Evolutionary conservation across 2,329 filamentous ascomycete genomes (phyloP).

Genomic region (Fusarium fracticaudum): DNA sequence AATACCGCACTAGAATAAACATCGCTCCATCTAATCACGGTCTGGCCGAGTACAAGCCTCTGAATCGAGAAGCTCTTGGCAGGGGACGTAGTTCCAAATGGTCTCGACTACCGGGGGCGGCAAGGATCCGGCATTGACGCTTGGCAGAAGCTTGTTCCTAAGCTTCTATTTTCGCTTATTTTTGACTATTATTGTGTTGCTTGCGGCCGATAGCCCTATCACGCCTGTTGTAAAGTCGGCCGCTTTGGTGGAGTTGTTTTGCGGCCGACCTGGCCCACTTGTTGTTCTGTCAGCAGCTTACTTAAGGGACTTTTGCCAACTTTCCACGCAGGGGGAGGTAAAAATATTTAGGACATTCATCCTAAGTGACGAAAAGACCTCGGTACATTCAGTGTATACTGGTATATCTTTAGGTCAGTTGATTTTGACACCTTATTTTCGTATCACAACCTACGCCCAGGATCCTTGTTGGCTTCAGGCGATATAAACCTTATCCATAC

Average conservation of each 20-base stretch:
- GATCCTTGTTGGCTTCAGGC: not conserved
- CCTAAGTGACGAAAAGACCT: not conserved
- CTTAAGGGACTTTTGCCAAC: not conserved
- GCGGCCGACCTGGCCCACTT: not conserved
- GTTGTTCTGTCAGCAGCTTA: not conserved
- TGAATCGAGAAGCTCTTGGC: too few relatives aligned
- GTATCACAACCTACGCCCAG: fast-evolving
- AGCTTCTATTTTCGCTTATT: not conserved
- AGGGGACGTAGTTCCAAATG: not conserved
- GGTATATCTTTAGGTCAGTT: fast-evolving
- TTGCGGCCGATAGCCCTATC: not conserved
- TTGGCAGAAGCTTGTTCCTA: not conserved
- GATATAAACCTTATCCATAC: not conserved
- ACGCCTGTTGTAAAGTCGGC: not conserved
- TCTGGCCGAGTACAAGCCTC: not conserved
- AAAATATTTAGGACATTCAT: fast-evolving
- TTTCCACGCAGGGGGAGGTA: not conserved
- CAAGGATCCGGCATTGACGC: not conserved
- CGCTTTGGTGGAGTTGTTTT: not conserved
- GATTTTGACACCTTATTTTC: fast-evolving
- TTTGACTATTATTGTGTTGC: not conserved
- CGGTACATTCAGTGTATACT: fast-evolving
- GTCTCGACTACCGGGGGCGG: not conserved
- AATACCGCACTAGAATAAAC: not conserved
- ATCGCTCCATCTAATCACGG: not conserved